Base-by-base conservation (phyloP, 225 moss, liverwort and hornwort species). In the Physcomitrellopsis africana region DNA sequence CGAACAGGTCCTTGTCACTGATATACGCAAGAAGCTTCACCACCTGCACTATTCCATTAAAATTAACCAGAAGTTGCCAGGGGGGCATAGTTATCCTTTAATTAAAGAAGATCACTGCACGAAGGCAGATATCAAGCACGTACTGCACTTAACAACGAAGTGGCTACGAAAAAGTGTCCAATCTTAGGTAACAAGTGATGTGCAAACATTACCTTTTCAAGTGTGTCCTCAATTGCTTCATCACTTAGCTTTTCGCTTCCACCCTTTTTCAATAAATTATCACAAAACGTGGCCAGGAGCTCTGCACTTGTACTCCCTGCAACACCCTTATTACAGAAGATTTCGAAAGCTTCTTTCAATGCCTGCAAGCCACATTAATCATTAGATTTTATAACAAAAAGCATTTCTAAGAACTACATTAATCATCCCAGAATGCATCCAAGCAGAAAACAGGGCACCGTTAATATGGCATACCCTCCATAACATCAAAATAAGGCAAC, bases 1-100 rank as follows among this genome's bases (percentile, higher is more conserved):
- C 94, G 77, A 94, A 94, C 74, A 94, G 53, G 70, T 94, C 94
- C 79, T 92, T 94, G 62, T 94, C 94, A 62, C 90, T 94, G 87
- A 94, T 92, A 76, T 92, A 94, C n/a, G 92, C 94, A 71, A 94
- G 90, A 51, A 94, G 90, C 80, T 94, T 94, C 51, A 94, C 92
- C 65, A 94, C 92, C 94, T 91, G 84, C 77, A 82, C 12, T 47
- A 37, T 37, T 70, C 18, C 24, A 71, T 47, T 18, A 72, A 45
- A 72, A 3, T 17, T 9, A 13, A 49, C 65, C 22, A 72, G 47
- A 64, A 63, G 48, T 24, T 26, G 61, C 32, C 32, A 32, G 17
- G 42, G 24, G 24, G 6, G 16, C 11, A 75, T 56, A 66, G 52
- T 26, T 24, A 13, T 32, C 45, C 27, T 74, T 29, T 26, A 59